Conservation (phyloP, 2,329 filamentous ascomycete species). For the Colletotrichum liaoningense region DNA sequence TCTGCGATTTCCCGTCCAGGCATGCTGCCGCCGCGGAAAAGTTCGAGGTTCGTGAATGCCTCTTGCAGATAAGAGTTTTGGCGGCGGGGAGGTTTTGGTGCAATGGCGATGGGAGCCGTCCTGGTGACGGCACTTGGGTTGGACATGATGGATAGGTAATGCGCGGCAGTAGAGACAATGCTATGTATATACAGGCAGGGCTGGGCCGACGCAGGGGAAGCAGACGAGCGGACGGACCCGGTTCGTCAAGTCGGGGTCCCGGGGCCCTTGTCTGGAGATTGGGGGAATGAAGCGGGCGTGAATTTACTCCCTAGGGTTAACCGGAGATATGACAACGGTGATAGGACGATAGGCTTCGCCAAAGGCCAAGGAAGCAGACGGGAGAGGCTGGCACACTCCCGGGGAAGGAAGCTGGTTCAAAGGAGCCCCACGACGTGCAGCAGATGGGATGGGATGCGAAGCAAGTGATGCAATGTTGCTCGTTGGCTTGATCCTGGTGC, state of each 20-base stretch:
- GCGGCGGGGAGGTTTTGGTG: slow-evolving; percentile 65
- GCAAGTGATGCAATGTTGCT: slow-evolving; percentile 35
- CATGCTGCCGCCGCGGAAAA: slow-evolving; percentile 59
- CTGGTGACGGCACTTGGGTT: slow-evolving; percentile 65
- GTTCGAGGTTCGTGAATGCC: slow-evolving; percentile 59
- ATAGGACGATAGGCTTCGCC: slow-evolving; percentile 30
- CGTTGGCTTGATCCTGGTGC: slow-evolving; percentile 8
- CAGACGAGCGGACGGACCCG: slow-evolving; percentile 34
- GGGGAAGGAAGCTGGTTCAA: slow-evolving; percentile 22
- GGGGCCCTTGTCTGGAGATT: slow-evolving; percentile 25
- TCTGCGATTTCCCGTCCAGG: slow-evolving; percentile 65
- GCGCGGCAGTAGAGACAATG: slow-evolving; percentile 30
- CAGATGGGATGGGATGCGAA: slow-evolving; percentile 15
- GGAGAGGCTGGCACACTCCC: slow-evolving; percentile 20
- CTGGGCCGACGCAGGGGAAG: slow-evolving; percentile 43
- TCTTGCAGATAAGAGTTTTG: slow-evolving; percentile 58
- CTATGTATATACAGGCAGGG: slow-evolving; percentile 39
- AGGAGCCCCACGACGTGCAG: slow-evolving; percentile 26
- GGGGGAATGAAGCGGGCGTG: slow-evolving; percentile 22
- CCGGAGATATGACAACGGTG: slow-evolving; percentile 28
- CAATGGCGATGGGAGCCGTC: slow-evolving; percentile 75
- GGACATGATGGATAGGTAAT: slow-evolving; percentile 59
- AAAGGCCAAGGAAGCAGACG: slow-evolving; percentile 3
- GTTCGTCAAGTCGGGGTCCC: slow-evolving; percentile 37
- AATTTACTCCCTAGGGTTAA: slow-evolving; percentile 21